Conservation (phyloP, 2,329 filamentous ascomycete species). For the Drechslerella stenobrocha region DNA sequence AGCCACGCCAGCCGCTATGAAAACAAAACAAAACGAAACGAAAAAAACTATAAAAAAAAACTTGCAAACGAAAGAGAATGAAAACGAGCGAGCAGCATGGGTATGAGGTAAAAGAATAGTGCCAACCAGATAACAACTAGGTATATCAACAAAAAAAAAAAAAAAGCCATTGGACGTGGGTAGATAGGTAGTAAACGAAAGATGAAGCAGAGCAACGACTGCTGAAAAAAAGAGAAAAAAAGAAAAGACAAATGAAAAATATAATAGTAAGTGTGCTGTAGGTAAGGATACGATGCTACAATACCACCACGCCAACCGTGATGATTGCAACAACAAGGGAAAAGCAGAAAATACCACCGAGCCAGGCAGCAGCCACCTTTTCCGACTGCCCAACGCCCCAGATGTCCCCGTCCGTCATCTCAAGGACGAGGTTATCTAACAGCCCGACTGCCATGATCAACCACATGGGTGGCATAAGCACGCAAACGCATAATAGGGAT, state of each 20-base stretch:
- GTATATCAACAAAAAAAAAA: background rate
- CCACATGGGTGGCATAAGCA: constrained; percentile 37
- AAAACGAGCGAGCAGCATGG: constrained; percentile 1
- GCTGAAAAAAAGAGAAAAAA: background rate
- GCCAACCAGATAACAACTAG: background rate
- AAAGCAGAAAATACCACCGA: constrained; percentile 30
- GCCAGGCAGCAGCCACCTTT: constrained; percentile 31
- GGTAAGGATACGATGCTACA: constrained; percentile 5
- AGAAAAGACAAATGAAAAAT: background rate
- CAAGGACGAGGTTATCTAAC: constrained; percentile 32
- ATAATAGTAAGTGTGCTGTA: background rate
- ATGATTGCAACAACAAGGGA: constrained; percentile 24
- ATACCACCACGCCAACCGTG: constrained; percentile 12
- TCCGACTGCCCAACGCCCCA: constrained; percentile 31
- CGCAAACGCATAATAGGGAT: constrained; percentile 30
- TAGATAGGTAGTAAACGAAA: background rate
- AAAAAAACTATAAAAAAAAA: background rate
- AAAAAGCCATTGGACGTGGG: background rate
- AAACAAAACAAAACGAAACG: background rate
- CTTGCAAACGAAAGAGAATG: background rate
- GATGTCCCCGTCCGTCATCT: constrained; percentile 32
- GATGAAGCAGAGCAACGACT: background rate
- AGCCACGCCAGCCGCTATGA: constrained; percentile 7
- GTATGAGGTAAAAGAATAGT: background rate
- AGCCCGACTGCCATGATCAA: constrained; percentile 31